Evolutionary conservation across 805 yeast genomes (phyloP).

Genomic region (Ogataea parapolymorpha): DNA sequence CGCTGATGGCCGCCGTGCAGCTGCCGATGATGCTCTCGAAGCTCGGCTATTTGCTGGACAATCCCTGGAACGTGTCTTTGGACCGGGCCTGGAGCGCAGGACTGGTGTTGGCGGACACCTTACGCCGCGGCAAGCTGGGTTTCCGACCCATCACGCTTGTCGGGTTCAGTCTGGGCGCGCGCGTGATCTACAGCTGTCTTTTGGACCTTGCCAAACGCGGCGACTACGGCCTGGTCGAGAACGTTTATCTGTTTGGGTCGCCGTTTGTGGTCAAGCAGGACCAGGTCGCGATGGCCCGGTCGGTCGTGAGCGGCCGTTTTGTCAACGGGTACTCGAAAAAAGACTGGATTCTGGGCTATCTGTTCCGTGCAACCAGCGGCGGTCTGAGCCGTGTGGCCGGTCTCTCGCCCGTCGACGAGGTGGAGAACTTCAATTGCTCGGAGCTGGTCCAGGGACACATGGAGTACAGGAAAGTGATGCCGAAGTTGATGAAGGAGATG

Average conservation of each 20-base stretch:
- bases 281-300: slow-evolving; percentile 71
- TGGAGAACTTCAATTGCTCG: slow-evolving; percentile 87
- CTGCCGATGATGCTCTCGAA: slow-evolving; percentile 90
- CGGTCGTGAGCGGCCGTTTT: slow-evolving; percentile 86
- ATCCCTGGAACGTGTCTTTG: slow-evolving; percentile 96
- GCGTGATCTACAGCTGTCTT: slow-evolving; percentile 87
- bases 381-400: slow-evolving; percentile 93
- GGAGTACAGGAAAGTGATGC: slow-evolving; percentile 95
- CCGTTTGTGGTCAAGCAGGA: slow-evolving; percentile 80
- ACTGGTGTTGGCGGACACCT: slow-evolving; percentile 81
- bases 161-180: slow-evolving; percentile 91
- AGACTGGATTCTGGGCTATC: slow-evolving; percentile 95
- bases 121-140: slow-evolving; percentile 83
- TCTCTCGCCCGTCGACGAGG: slow-evolving; percentile 67
- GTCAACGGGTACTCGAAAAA: slow-evolving; percentile 87
- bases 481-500: slow-evolving; percentile 62
- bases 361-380: slow-evolving; percentile 94
- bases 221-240: slow-evolving; percentile 84
- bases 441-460: slow-evolving; percentile 89
- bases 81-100: slow-evolving; percentile 99
- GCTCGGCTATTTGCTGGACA: slow-evolving; percentile 83
- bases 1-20: slow-evolving; percentile 90
- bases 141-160: slow-evolving; percentile 88
- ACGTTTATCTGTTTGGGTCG: slow-evolving; percentile 82
- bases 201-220: slow-evolving; percentile 81